Evolutionary conservation across 2,329 filamentous ascomycete species (phyloP), one percentile per base, ranked within the genome.

Genomic region (Monascus ruber): DNA sequence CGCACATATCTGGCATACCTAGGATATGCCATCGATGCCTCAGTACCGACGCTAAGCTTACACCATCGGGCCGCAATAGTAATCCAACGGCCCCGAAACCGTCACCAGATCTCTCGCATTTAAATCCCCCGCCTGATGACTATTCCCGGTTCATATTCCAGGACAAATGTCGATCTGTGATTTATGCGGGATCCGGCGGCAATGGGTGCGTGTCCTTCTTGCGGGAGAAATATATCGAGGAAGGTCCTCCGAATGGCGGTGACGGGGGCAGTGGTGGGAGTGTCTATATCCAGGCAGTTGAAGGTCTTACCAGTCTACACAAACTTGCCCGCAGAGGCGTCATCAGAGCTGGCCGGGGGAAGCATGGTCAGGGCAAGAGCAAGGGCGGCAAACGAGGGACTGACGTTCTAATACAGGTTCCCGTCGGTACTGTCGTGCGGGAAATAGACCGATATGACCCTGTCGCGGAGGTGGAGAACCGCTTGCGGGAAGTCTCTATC

Each of bases 191-290:
- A 6, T 66, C 71, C 2, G 91, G 91, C 25, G 91, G 91, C 6
- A 81, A 91, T 55, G 91, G 91, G 46, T 98, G 91, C 56, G 85
- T 96, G 37, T 91, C 91, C 0, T 98, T 96, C 58, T 68, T 93
- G 33, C 81, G 89, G 17, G 91, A 98, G 54, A 89, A 89, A 46
- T 96, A 84, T 62, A 72, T 95, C 26, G 77, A 81, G 34, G 81
- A 94, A 47, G 91, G 91, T 0, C 91, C 91, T 7, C 78, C 91
- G 6, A 96, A 98, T 60, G 91, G 91, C 36, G 91, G 91, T 43
- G 87, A 98, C 57, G 91, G 91, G 33, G 91, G 91, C 4, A 83
- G 79, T 40, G 91, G 91, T 45, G 91, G 91, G 31, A 93, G 83
- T 52, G 72, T 98, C 48, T 96, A 94, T 60, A 93, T 98, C 42